These are phyloP conservation scores for Colletotrichum scovillei DNA, from an alignment of 2,329 filamentous ascomycete species.

Conservation along the genomic window DNA sequence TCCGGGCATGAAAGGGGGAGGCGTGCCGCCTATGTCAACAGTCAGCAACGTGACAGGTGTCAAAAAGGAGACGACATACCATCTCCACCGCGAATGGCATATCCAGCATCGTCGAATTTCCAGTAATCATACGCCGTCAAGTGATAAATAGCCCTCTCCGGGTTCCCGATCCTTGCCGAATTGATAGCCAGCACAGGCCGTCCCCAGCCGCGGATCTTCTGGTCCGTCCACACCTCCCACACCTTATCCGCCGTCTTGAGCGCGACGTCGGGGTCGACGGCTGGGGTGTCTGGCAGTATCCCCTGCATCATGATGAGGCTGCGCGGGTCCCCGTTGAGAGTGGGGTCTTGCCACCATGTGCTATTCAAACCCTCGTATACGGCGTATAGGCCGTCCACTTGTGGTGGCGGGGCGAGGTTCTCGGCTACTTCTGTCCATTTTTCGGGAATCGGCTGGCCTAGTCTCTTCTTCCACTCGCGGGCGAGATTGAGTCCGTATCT, in stretches of 20 bases:
- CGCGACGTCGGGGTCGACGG: slow-evolving; percentile 49
- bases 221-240: slow-evolving; percentile 52
- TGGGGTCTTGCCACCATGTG: slow-evolving; percentile 54
- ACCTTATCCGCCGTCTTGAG: slow-evolving; percentile 52
- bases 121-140: slow-evolving; percentile 55
- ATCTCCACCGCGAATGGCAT: slow-evolving; percentile 44
- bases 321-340: slow-evolving; percentile 54
- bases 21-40: slow-evolving; percentile 34
- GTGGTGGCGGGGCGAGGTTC: slow-evolving; percentile 63
- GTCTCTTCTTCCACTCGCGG: slow-evolving; percentile 61
- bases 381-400: slow-evolving; percentile 61
- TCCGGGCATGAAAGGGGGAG: slow-evolving; percentile 50
- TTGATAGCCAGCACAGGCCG: slow-evolving; percentile 60
- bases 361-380: slow-evolving; percentile 64
- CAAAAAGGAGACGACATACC: slow-evolving; percentile 18
- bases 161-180: slow-evolving; percentile 53
- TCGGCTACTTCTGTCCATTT: slow-evolving; percentile 61
- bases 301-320: slow-evolving; percentile 58
- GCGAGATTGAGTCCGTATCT: slow-evolving; percentile 68
- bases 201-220: slow-evolving; percentile 58
- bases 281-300: slow-evolving; percentile 52
- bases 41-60: neutral
- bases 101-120: slow-evolving; percentile 53
- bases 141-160: slow-evolving; percentile 52
- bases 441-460: slow-evolving; percentile 52